Evolutionary conservation across 768 basidiomycete species (phyloP).

Genomic region (Fibroporia radiculosa): DNA sequence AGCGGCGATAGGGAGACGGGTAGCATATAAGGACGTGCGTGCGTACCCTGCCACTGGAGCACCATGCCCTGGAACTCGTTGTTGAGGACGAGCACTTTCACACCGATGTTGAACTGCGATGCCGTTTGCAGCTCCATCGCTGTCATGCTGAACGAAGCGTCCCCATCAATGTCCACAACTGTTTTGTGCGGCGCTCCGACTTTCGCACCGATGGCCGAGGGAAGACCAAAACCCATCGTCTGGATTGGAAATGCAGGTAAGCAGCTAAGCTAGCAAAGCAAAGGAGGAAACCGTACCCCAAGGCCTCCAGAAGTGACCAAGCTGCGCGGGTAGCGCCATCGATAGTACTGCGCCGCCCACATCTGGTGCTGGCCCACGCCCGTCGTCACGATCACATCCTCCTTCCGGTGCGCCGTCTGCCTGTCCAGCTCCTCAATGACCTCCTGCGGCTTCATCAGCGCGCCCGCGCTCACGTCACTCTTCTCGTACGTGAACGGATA

Average conservation of each 20-base stretch:
- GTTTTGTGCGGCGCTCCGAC: slow-evolving; percentile 90
- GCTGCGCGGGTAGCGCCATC: slow-evolving; percentile 82
- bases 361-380: slow-evolving; percentile 99
- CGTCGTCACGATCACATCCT: slow-evolving; percentile 81
- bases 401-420: slow-evolving; percentile 74
- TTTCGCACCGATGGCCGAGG: slow-evolving; percentile 92
- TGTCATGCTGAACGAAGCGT: slow-evolving; percentile 98
- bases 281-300: slow-evolving; percentile 53
- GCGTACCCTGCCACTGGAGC: slow-evolving; percentile 92
- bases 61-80: slow-evolving; percentile 99
- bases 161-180: slow-evolving; percentile 95
- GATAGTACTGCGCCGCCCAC: slow-evolving; percentile 95
- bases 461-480: slow-evolving; percentile 40
- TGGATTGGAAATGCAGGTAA: slow-evolving; percentile 22
- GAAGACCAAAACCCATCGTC: slow-evolving; percentile 99
- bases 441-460: slow-evolving; percentile 91
- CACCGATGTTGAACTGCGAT: slow-evolving; percentile 83
- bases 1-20: background rate
- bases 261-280: background rate
- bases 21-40: background rate
- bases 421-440: slow-evolving; percentile 88
- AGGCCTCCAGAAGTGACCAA: slow-evolving; percentile 94
- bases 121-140: slow-evolving; percentile 99
- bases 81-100: slow-evolving; percentile 89
- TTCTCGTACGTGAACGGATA: slow-evolving; percentile 88